A percentile compares a stretch with the other conserved stretches of the same genome.
Evolutionary conservation across 106 monocot genomes (phyloP).

Genomic region (Dioscorea alata): DNA sequence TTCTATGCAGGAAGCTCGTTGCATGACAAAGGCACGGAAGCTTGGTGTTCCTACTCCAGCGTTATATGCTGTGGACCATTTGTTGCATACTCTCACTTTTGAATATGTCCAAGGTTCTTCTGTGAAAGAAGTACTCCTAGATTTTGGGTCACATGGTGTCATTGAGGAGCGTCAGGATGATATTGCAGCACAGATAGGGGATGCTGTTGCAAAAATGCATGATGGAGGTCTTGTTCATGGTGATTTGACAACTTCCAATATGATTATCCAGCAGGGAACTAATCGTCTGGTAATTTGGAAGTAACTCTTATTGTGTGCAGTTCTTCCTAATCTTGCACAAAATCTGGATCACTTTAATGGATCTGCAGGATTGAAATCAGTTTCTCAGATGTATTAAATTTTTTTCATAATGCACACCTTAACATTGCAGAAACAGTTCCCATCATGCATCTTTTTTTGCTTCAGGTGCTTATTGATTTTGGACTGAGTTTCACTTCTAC

Average conservation of each 20-base stretch:
- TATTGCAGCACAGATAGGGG: conserved; percentile 70
- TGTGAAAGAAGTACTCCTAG: conserved; percentile 80
- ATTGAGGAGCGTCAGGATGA: conserved; percentile 45
- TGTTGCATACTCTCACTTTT: conserved; percentile 65
- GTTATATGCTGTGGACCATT: conserved; percentile 70
- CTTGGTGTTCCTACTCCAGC: conserved; percentile 74
- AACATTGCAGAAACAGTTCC: no score
- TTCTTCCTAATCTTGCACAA: background rate
- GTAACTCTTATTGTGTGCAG: background rate
- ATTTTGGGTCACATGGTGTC: conserved; percentile 61
- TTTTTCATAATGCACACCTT: background rate
- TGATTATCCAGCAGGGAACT: conserved; percentile 58
- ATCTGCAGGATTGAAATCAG: background rate
- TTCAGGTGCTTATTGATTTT: conserved; percentile 91
- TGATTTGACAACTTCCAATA: conserved; percentile 93
- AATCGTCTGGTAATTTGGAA: conserved; percentile 50
- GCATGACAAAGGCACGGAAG: conserved; percentile 90
- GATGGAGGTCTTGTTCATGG: conserved; percentile 95
- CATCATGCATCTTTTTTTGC: conserved; percentile 2
- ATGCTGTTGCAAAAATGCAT: conserved; percentile 77
- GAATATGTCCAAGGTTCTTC: conserved; percentile 76
- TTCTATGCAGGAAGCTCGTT: conserved; percentile 67
- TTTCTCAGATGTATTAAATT: background rate
- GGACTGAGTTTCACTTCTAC: conserved; percentile 82
- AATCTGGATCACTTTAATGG: no score